A percentile compares a stretch with the other conserved stretches of the same genome.
These are phyloP conservation scores for Penicillium diatomitis DNA, from an alignment of 495 filamentous ascomycete species.

Conservation along the genomic window DNA sequence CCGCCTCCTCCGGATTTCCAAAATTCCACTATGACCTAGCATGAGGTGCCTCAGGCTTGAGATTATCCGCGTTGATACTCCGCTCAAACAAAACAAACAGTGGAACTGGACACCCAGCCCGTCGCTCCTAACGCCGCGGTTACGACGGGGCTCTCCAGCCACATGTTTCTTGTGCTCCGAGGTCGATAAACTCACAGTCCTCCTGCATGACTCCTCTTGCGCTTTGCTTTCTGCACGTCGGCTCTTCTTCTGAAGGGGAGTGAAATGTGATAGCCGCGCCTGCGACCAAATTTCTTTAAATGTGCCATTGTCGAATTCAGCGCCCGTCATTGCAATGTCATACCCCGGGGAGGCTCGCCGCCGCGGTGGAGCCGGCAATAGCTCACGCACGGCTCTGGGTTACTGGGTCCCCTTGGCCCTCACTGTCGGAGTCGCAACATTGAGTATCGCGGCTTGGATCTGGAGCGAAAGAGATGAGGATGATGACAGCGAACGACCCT, in stretches of 20 bases:
- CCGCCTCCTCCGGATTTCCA: conserved; percentile 13
- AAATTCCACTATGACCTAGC: background rate
- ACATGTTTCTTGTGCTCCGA: conserved; percentile 35
- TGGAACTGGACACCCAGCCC: background rate
- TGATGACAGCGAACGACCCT: conserved; percentile 47
- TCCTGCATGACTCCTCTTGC: conserved; percentile 7
- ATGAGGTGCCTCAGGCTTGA: too few species aligned
- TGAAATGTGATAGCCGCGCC: conserved; percentile 34
- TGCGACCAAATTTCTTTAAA: conserved; percentile 17
- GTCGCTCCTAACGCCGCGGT: conserved; percentile 11
- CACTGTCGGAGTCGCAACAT: conserved; percentile 76
- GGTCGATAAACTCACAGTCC: conserved; percentile 21
- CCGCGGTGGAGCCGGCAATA: conserved; percentile 44
- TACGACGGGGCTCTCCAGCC: conserved; percentile 27
- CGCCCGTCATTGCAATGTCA: conserved; percentile 51
- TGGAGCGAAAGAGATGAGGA: conserved; percentile 84
- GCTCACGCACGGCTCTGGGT: conserved; percentile 58
- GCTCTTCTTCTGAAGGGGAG: conserved; percentile 10
- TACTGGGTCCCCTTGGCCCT: conserved; percentile 81
- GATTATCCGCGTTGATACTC: too few species aligned
- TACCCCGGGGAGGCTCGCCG: conserved; percentile 58
- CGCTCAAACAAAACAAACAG: conserved; percentile 6
- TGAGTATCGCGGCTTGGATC: conserved; percentile 80
- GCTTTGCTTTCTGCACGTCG: conserved; percentile 17
- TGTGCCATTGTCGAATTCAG: conserved; percentile 22